phyloP scores from a whole-genome alignment of 768 basidiomycete species.

The Lactifluus hygrophoroides region DNA sequence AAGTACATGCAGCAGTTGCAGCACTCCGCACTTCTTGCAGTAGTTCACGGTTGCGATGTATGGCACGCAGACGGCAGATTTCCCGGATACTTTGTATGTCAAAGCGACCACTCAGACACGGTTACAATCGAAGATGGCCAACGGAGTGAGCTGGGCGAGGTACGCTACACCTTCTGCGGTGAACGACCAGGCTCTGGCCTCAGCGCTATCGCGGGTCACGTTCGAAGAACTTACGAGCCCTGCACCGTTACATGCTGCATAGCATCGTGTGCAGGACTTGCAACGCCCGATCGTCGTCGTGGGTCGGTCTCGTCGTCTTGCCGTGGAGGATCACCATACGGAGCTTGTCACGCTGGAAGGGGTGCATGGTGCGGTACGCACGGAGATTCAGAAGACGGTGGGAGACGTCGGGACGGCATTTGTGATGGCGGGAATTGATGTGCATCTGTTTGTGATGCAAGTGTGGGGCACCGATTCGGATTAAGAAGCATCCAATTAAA shows the following conservation, averaged over 20 bases:
- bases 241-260: constrained; percentile 48
- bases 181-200: constrained; percentile 17
- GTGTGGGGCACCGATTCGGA: too few relatives aligned
- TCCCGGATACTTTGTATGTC: constrained; percentile 67
- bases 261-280: constrained; percentile 34
- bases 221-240: constrained; percentile 53
- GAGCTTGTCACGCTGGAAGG: constrained; percentile 62
- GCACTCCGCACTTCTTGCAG: too few relatives aligned
- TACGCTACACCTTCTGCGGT: constrained; percentile 41
- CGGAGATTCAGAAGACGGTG: constrained; percentile 71
- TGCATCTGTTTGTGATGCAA: constrained; percentile 63
- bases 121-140: constrained; percentile 77
- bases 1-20: neutral
- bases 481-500: too few relatives aligned
- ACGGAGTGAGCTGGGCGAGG: constrained; percentile 64
- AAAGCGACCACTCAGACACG: constrained; percentile 52
- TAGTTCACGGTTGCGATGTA: too few relatives aligned
- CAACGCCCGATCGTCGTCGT: constrained; percentile 37
- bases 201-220: constrained; percentile 47
- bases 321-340: constrained; percentile 58
- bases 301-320: constrained; percentile 61
- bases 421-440: constrained; percentile 49
- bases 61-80: constrained; percentile 29
- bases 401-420: constrained; percentile 80
- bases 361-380: constrained; percentile 43